Conservation (phyloP, 2,329 filamentous ascomycete genomes). For the Didymosphaeria variabile region DNA sequence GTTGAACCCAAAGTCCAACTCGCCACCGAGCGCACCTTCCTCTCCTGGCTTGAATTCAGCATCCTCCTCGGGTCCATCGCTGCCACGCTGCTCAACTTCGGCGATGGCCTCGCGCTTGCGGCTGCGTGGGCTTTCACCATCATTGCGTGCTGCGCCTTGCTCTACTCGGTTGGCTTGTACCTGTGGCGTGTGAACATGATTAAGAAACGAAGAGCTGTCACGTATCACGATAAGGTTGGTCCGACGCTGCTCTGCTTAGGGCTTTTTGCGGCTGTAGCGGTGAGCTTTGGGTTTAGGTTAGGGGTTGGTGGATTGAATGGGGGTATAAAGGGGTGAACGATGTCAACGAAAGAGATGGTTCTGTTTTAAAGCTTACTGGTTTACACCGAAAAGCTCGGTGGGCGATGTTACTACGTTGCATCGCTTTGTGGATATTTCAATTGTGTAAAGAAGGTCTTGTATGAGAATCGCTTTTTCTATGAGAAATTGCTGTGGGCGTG, state of each 20-base stretch:
- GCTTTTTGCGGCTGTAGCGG: conserved; percentile 74
- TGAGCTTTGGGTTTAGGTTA: conserved; percentile 86
- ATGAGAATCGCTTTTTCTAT: not conserved
- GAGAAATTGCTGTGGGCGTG: not conserved
- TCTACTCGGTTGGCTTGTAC: conserved; percentile 86
- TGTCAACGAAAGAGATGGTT: not conserved
- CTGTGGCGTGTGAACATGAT: conserved; percentile 89
- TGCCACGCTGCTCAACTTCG: conserved; percentile 53
- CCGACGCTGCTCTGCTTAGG: conserved; percentile 79
- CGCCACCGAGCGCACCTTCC: conserved; percentile 92
- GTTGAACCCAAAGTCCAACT: conserved; percentile 99
- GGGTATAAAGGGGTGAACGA: conserved; percentile 50
- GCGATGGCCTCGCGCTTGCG: conserved; percentile 46
- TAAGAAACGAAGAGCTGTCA: conserved; percentile 80
- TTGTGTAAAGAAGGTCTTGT: no score
- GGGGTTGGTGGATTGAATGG: conserved; percentile 60
- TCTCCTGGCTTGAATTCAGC: conserved; percentile 96
- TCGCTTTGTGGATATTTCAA: no score
- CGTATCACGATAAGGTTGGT: conserved; percentile 90
- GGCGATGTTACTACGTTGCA: not conserved
- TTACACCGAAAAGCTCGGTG: not conserved
- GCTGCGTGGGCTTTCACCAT: conserved; percentile 79
- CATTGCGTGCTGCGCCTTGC: conserved; percentile 78
- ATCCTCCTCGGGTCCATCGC: conserved; percentile 78
- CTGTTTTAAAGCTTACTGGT: no score